Evolutionary conservation across 2,329 filamentous ascomycete species (phyloP).

Genomic region (Coniella vitis): DNA sequence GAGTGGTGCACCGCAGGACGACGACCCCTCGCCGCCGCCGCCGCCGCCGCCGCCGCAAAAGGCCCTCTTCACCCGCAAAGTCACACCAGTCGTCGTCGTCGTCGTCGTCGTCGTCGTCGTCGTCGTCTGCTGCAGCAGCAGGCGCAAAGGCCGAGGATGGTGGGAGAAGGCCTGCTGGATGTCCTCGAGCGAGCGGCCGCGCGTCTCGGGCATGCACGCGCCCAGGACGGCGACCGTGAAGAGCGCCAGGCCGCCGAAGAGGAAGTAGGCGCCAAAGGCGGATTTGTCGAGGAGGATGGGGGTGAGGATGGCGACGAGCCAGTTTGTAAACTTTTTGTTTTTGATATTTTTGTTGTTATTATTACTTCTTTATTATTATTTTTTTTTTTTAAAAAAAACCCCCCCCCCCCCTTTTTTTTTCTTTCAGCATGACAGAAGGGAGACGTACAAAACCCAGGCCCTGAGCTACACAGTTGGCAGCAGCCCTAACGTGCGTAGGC

Average conservation of each 20-base stretch:
- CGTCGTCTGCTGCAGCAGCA: not conserved
- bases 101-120: not conserved
- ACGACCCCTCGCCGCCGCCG: no score
- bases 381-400: no score
- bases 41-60: no score
- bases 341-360: not conserved
- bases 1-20: no score
- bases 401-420: no score
- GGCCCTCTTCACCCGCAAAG: no score
- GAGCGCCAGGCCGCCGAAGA: constrained; percentile 35
- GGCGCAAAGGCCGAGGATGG: constrained; percentile 12
- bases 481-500: constrained; percentile 45
- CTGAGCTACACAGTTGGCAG: constrained; percentile 45
- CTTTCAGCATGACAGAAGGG: no score
- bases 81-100: no score
- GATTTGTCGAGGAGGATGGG: constrained; percentile 35
- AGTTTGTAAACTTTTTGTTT: constrained; percentile 28
- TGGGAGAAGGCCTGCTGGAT: constrained; percentile 43
- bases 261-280: constrained; percentile 37
- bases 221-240: constrained; percentile 31
- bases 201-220: constrained; percentile 44
- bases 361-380: not conserved
- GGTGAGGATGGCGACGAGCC: constrained; percentile 36
- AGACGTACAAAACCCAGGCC: constrained; percentile 23
- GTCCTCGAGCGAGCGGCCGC: constrained; percentile 39